Base-by-base conservation (phyloP, 768 basidiomycete species). In the Collybia mongolica region DNA sequence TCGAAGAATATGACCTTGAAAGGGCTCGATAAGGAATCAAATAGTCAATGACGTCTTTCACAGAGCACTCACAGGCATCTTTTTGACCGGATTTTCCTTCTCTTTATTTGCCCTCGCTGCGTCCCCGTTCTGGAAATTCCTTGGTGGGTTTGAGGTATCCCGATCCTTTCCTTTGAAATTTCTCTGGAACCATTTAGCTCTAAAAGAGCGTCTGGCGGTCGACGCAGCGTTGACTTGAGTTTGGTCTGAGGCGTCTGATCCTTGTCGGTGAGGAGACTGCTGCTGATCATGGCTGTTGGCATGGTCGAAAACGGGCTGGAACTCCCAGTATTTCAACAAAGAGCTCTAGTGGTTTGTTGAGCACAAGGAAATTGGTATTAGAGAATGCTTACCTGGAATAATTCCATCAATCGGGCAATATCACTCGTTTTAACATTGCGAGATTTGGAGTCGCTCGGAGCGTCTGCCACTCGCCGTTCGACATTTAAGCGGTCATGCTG, bases 401-500 rank as follows among this genome's bases (percentile, higher is more conserved):
- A 67, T 57, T 92, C 91, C 88, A 93, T 90, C 14, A 93, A 71
- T 17, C 89, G 76, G 6, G 90, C 88, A 36, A 93, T 72, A 57
- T 93, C 91, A 57, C 88, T 86, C 2, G 90, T 88, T 64, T 79
- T 82, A 49, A 93, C 76, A 48, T 64, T 64, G 3, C 69, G 72
- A 38, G 74, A 72, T 43, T 75, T 77, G 0, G 73, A 66, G 22
- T 72, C 73, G 24, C 58, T 72, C 15, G 70, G 65, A 15, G 69
- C 65, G 20, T 84, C 82, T 1, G 72, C 61, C 15, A 83, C 61
- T 32, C 87, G 76, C 41, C 81, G 80, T 64, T 89, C 85, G 15
- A 92, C 81, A 41, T 74, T 83, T 12, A 86, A 63, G n/a, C 90
- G 82, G 60, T 90, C 88, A 50, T 91, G 83, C 87, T 93, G 58